Evolutionary conservation across 805 yeast genomes (phyloP).

Genomic region (Blastobotrys mokoenaii): DNA sequence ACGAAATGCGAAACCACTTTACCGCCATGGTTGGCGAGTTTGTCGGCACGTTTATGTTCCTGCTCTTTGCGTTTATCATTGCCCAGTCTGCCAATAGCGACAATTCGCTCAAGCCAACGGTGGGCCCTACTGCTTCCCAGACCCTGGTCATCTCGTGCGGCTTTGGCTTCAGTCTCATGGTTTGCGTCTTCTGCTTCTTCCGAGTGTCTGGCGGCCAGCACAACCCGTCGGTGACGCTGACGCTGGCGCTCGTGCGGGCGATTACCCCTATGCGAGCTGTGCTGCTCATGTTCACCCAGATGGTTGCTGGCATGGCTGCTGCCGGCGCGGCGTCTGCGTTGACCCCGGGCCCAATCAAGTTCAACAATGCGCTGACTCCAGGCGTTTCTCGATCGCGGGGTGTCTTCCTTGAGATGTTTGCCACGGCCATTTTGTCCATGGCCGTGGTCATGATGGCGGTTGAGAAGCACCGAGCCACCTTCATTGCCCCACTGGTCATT

Average conservation of each 20-base stretch:
- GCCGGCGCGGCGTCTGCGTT: slow-evolving; percentile 81
- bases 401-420: slow-evolving; percentile 73
- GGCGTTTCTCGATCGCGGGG: slow-evolving; percentile 69
- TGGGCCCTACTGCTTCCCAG: slow-evolving; percentile 36
- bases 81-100: slow-evolving; percentile 75
- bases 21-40: slow-evolving; percentile 75
- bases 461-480: slow-evolving; percentile 68
- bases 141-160: slow-evolving; percentile 67
- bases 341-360: slow-evolving; percentile 72
- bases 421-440: slow-evolving; percentile 61
- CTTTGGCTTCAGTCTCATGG: slow-evolving; percentile 79
- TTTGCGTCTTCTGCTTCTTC: slow-evolving; percentile 58
- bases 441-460: slow-evolving; percentile 79
- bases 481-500: slow-evolving; percentile 73
- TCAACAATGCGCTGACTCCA: slow-evolving; percentile 64
- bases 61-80: slow-evolving; percentile 74
- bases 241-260: slow-evolving; percentile 65
- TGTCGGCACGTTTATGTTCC: slow-evolving; percentile 75
- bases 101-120: slow-evolving; percentile 20
- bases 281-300: slow-evolving; percentile 57
- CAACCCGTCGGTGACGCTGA: slow-evolving; percentile 80
- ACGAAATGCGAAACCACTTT: slow-evolving; percentile 47
- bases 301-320: slow-evolving; percentile 85
- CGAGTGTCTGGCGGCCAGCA: slow-evolving; percentile 83
- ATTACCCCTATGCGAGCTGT: slow-evolving; percentile 64